Percentiles rank a stretch among this genome's conserved stretches.
Evolutionary conservation across 1,284 basidiomycete genomes (phyloP).

Genomic region (Acaromyces ingoldii): DNA sequence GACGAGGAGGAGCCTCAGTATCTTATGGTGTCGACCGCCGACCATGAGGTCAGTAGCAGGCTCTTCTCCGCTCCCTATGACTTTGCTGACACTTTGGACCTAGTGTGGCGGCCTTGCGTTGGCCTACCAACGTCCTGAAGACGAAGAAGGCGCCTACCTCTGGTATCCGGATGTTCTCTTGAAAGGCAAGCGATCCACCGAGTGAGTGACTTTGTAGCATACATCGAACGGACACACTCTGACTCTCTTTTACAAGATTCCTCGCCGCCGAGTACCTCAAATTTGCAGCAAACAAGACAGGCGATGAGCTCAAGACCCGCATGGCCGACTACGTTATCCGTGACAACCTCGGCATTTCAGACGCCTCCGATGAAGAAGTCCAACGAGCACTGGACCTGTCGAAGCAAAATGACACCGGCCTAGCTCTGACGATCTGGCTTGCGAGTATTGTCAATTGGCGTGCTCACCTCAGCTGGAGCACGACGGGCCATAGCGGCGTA

Average conservation of each 20-base stretch:
- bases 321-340: slow-evolving; percentile 23
- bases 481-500: slow-evolving; percentile 31
- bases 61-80: not conserved
- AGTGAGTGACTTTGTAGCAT: slow-evolving; percentile 42
- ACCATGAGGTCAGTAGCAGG: slow-evolving; percentile 30
- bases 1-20: slow-evolving; percentile 26
- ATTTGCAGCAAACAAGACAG: slow-evolving; percentile 27
- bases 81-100: too few relatives aligned
- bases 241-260: too few relatives aligned
- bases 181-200: slow-evolving; percentile 40
- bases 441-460: slow-evolving; percentile 32
- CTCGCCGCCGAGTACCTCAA: slow-evolving; percentile 15
- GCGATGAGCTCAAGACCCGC: slow-evolving; percentile 27
- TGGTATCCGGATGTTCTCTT: slow-evolving; percentile 43
- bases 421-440: slow-evolving; percentile 2
- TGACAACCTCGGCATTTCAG: slow-evolving; percentile 24
- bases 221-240: too few relatives aligned
- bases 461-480: slow-evolving; percentile 35
- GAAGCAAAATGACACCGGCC: not conserved
- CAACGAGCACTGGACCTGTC: slow-evolving; percentile 23
- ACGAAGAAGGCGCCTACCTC: slow-evolving; percentile 23
- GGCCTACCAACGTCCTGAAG: slow-evolving; percentile 27
- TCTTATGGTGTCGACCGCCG: slow-evolving; percentile 39
- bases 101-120: slow-evolving; percentile 45
- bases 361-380: slow-evolving; percentile 34